Conservation (phyloP, 169 alveolate species). For the Theileria sp. region DNA sequence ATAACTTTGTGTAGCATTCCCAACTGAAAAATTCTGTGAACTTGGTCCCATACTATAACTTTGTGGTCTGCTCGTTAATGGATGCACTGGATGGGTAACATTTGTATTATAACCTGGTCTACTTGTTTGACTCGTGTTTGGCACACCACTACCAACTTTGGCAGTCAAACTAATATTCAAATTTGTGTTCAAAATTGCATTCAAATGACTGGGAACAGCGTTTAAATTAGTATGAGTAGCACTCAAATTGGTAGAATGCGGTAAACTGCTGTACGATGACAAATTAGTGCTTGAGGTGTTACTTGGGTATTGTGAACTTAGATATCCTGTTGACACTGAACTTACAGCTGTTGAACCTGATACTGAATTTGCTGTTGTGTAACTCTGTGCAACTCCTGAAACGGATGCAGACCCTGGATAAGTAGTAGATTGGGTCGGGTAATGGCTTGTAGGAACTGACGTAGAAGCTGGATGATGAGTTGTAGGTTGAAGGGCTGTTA, state of each 20-base stretch:
- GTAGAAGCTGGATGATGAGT: not conserved
- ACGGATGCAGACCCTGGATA: not conserved
- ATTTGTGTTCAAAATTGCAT: not conserved
- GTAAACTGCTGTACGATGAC: not conserved
- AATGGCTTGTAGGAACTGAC: too few species aligned
- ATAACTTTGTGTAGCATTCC: not conserved
- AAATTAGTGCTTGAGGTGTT: not conserved
- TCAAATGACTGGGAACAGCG: not conserved
- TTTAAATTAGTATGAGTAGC: not conserved
- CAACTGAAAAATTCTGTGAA: not conserved
- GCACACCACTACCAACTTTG: not conserved
- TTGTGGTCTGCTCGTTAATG: not conserved
- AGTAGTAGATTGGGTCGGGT: not conserved
- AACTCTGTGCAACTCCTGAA: not conserved
- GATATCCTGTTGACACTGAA: not conserved
- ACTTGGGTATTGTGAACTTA: not conserved
- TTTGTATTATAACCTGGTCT: not conserved
- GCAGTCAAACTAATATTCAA: not conserved
- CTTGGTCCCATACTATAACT: constrained; percentile 13
- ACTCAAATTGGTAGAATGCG: not conserved
- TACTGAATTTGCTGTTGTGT: not conserved
- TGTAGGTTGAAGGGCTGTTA: constrained; percentile 10
- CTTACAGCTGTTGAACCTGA: not conserved
- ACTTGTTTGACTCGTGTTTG: not conserved
- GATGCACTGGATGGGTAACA: not conserved